phyloP scores from a whole-genome alignment of 73 alveolate genomes.

The Stentor roeselii region DNA sequence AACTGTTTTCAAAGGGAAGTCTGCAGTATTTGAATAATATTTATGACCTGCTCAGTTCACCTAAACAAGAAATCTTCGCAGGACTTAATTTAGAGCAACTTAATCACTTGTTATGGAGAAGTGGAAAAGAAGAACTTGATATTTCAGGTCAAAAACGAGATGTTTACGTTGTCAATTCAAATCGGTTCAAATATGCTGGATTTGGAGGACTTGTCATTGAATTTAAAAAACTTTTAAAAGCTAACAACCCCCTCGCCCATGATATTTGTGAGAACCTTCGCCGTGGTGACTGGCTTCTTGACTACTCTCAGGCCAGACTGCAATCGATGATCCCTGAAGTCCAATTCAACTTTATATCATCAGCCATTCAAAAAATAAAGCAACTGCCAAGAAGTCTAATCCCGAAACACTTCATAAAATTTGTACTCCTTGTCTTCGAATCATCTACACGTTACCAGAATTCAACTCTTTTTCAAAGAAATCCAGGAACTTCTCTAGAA shows the following conservation, averaged over 20 bases:
- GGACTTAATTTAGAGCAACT: neutral
- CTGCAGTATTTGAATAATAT: neutral
- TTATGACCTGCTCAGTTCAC: neutral
- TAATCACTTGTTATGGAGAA: conserved; percentile 14
- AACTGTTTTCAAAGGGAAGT: neutral
- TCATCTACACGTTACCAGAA: conserved; percentile 30
- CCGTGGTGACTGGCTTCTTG: conserved; percentile 94
- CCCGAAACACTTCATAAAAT: conserved; percentile 12
- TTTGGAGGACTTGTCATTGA: conserved; percentile 40
- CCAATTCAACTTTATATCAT: neutral
- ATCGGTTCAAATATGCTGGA: conserved; percentile 52
- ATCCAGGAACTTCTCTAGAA: neutral
- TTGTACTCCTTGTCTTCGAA: neutral
- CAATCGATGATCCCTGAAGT: neutral
- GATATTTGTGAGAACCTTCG: conserved; percentile 71
- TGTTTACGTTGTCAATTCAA: conserved; percentile 50
- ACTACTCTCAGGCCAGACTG: conserved; percentile 70
- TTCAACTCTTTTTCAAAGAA: conserved; percentile 54
- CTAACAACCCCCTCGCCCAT: neutral
- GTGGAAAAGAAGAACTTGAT: conserved; percentile 67
- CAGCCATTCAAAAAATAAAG: neutral
- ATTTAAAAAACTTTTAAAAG: neutral
- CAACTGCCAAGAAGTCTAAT: neutral
- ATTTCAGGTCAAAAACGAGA: conserved; percentile 51
- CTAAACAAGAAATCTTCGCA: neutral